Evolutionary conservation across 2,329 filamentous ascomycete species (phyloP), one percentile per base, ranked within the genome.

Genomic region (Botrytis pseudocinerea): DNA sequence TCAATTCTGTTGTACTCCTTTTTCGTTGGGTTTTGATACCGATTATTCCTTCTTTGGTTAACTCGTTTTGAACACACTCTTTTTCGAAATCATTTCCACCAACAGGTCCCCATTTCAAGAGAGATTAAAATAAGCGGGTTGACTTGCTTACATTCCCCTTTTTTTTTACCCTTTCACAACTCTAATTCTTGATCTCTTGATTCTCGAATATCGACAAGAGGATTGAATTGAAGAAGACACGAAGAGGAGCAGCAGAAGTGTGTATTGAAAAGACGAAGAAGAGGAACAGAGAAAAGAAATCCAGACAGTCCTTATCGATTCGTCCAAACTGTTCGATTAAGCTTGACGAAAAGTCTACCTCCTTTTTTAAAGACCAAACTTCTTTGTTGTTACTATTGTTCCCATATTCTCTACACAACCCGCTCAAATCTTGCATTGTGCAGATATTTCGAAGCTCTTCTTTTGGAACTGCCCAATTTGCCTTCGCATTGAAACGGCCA

Each of bases 301-400:
- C 28, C 28, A 51, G 51, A 40, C 64, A 68, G 46, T 68, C 46
- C 25, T 68, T 68, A 57, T 68, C 64, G 48, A 54, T 68, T 68
- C 48, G 35, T 68, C 35, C n/a, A 20, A 42, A 42, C 16, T 46
- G 32, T 66, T n/a, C 35, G 51, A 57, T 28, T 42, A 22, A 61
- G 35, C 38, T 70, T 62, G 42, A 44, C 68, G 38, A 44, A 44
- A 44, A 61, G 38, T 70, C 32, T 28, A 70, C 66, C 69, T 54
- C 61, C 61, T 65, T 71, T 71, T 71, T 65, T 22, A 32, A 57
- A 28, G 57, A n/a, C 46, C 66, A 66, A 42, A 66, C 60, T 66
- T 71, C 70, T 71, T 71, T 71, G 70, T 71, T 71, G 70, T 71
- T 71, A 32, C 70, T 71, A 71, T 71, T 71, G 70, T 71, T 65